Base-by-base conservation (phyloP, 2,329 filamentous ascomycete species). In the Cadophora sp. region DNA sequence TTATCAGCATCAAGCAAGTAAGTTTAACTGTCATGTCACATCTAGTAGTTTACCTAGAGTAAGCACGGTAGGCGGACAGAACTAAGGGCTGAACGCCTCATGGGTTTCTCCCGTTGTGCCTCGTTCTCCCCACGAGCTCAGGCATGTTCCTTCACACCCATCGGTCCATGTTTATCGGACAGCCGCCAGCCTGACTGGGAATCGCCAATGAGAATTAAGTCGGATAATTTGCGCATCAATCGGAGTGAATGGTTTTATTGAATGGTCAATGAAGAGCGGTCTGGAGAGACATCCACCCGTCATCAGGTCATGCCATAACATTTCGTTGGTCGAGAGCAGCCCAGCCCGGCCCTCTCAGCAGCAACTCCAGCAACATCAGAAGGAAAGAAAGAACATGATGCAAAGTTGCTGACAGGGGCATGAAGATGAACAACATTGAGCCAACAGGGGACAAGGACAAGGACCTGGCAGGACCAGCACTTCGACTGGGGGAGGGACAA, bases 311-410 rank as follows among this genome's bases (percentile, higher is more conserved):
- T 56, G 53, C 30, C 33, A 39, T 53, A 39, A n/a, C 53, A 3
- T 56, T 56, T 56, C 30, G 53, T 39, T 56, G 47, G 30, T 53
- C 43, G 48, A 39, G 33, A 36, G 27, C 59, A 41, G 24, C 27
- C 18, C 47, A 39, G 36, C 18, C 56, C 4, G 47, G 36, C 36
- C 9, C 56, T 51, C 14, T 39, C 33, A 50, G 45, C 43, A 30
- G 4, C 6, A 3, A 30, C 27, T 30, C 27, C 27, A 30, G 27
- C 27, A 30, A 6, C 27, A n/a, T n/a, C n/a, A 24, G 59, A 47
- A 39, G 27, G 36, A 62, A 53, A 24, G 36, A 62, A 53, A 39
- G 33, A 62, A 33, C 47, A 39, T 62, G 33, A 43, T 56, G 30
- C 53, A 39, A 39, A 56, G 53, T 56, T 24, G 48, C 50, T 45